Evolutionary conservation across 805 yeast genomes (phyloP), one percentile per base, ranked within the genome.

Genomic region (Komagataella mondaviorum): DNA sequence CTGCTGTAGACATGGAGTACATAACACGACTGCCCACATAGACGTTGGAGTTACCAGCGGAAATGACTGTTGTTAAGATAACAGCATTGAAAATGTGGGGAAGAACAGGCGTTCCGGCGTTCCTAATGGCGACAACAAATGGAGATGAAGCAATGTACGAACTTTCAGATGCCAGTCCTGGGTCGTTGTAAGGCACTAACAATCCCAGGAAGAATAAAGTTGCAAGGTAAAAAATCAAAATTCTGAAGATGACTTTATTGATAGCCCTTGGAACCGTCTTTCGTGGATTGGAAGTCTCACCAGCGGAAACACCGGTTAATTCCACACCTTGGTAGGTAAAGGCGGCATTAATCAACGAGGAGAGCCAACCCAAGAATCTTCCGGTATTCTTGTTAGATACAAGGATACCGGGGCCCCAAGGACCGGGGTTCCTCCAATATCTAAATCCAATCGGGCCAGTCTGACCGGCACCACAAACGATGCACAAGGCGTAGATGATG

Each of bases 241-340:
- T 83, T 69, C 91, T 73, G 64, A 74, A 69, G 52, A 83, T 73
- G 44, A 84, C 88, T 58, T 81, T 81, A 61, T 76, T 80, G 61
- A 83, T 81, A 44, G 90, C 88, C 49, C 75, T 74, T 53, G 90
- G 89, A 53, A 84, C 83, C 23, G 86, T 69, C 56, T 77, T 80
- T 64, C 82, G 71, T 52, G 90, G 89, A 62, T 81, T 81, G 24
- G 73, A 72, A 49, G 84, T 73, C 66, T 85, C 93, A 66, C 89
- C 88, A 39, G 86, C 85, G 3, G 88, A 72, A 51, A 85, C 72
- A 65, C 89, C 90, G 20, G 83, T 80, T 62, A 83, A 71, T 64
- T 85, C 93, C 49, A 85, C 81, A 65, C 90, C 90, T 68, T 83
- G 89, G 64, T 76, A 84, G 23, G 90, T 84, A 71, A 85, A 85